Evolutionary conservation across 2,329 filamentous ascomycete genomes (phyloP).

Genomic region (Claviceps pazoutovae): DNA sequence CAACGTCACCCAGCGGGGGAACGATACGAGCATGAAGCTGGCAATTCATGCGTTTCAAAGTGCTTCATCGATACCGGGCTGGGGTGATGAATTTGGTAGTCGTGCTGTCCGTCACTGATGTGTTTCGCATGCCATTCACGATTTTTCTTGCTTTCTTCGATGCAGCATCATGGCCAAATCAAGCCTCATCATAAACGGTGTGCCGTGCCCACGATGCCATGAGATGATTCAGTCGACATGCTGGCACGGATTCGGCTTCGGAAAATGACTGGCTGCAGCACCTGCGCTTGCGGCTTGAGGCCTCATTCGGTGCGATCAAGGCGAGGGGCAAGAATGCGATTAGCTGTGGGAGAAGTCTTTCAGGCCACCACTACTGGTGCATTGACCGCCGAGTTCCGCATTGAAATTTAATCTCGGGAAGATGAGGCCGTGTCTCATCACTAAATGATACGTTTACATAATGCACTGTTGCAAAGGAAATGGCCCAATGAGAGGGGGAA

Average conservation of each 20-base stretch:
- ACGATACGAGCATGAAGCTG: constrained; percentile 52
- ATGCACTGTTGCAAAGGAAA: background rate
- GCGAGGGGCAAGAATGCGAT: constrained; percentile 29
- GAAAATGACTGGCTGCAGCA: constrained; percentile 28
- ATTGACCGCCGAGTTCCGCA: constrained; percentile 20
- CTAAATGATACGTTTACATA: background rate
- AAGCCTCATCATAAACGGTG: no score
- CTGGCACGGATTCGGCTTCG: background rate
- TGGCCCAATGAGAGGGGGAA: background rate
- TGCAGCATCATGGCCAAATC: no score
- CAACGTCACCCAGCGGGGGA: constrained; percentile 53
- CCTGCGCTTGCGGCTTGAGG: constrained; percentile 21
- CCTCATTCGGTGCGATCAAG: constrained; percentile 35
- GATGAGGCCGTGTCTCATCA: background rate
- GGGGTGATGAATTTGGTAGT: constrained; percentile 25
- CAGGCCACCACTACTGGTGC: constrained; percentile 30
- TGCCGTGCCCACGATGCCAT: background rate
- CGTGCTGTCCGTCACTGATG: background rate
- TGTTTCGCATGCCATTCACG: background rate
- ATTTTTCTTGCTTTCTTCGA: background rate
- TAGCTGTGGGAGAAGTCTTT: constrained; percentile 32
- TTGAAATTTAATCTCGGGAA: background rate
- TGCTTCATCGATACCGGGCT: constrained; percentile 32
- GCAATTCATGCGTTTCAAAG: constrained; percentile 54
- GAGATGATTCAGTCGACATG: background rate